Evolutionary conservation across 306 rosid genomes (phyloP), one percentile per base, ranked within the genome.

Genomic region (Pyrus pyrifolia): DNA sequence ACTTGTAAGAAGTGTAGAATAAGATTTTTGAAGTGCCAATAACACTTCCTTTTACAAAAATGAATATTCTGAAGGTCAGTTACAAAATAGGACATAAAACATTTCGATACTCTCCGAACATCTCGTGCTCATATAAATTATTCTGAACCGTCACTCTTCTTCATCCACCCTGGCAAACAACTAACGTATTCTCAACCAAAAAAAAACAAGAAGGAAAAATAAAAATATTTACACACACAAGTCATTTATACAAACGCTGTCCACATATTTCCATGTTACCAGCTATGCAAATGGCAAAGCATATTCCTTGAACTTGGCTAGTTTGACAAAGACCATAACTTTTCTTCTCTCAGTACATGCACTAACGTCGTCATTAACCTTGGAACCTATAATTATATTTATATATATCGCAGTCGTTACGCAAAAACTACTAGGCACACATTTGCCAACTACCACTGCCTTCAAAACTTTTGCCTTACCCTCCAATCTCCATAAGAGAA

Each of bases 361-460:
- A 51, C 42, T 2, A 9, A 38, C 64, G 22, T 46, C 23, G 55
- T 19, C 11, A 68, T 63, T 30, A 22, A 4, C 29, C 58, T 31
- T 23, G 31, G 22, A 53, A 23, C 14, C 61, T 18, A 31, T 30
- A 69, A 35, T 6, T 45, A 45, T 12, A 44, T 45, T 5, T 13
- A 45, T 45, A 45, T 15, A 25, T 52, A 52, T 52, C 38, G 58
- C 44, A 15, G 40, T 25, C 13, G 46, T 19, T 67, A 23, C 67
- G 58, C 53, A 55, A n/a, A 67, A 80, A 60, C 23, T 42, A 78
- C 45, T 75, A 76, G 76, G 69, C 76, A 74, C 77, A 21, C 69
- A 74, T n/a, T 59, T 59, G 79, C 82, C 79, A 82, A 53, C 61
- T 66, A 71, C 11, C 18, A 15, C 53, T 14, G 22, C 44, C 2